Conservation (phyloP, 2,329 filamentous ascomycete species). For the Diaporthe aspalathi region DNA sequence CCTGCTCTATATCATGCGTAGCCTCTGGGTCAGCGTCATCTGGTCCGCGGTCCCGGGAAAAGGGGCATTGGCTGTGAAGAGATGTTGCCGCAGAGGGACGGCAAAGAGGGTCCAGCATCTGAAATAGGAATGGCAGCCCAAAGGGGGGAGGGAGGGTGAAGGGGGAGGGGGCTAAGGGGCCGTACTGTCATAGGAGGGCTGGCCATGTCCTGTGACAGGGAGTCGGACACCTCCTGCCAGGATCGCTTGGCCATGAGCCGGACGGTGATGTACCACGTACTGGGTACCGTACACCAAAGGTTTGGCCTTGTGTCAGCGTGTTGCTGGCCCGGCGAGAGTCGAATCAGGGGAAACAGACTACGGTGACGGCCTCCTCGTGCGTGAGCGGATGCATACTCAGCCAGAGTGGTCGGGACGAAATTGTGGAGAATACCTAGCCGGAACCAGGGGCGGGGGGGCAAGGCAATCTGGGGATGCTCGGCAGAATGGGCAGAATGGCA, state of each 20-base stretch:
- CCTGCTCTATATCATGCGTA: constrained; percentile 28
- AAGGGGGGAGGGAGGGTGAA: not conserved
- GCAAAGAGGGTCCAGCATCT: constrained; percentile 20
- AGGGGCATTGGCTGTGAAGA: not conserved
- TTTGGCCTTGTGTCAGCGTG: constrained; percentile 13
- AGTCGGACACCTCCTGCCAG: constrained; percentile 32
- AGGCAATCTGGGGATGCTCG: constrained; percentile 27
- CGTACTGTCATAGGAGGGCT: constrained; percentile 28
- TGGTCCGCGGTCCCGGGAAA: not conserved
- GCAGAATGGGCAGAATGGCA: constrained; percentile 24
- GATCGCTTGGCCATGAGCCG: constrained; percentile 34
- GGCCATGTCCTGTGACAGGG: constrained; percentile 25
- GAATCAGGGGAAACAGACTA: constrained; percentile 26
- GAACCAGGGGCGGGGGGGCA: constrained; percentile 22
- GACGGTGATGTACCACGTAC: constrained; percentile 3
- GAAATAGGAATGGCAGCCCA: constrained; percentile 10
- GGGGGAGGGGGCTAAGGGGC: not conserved
- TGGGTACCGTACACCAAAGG: constrained; percentile 3
- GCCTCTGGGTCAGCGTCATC: constrained; percentile 12
- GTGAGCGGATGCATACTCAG: constrained; percentile 20
- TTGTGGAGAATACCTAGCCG: constrained; percentile 25
- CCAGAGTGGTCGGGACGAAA: constrained; percentile 25
- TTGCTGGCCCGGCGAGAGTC: constrained; percentile 13
- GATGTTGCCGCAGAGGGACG: constrained; percentile 18
- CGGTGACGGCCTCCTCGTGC: constrained; percentile 21